A percentile compares a stretch with the other conserved stretches of the same genome.
phyloP scores from a whole-genome alignment of 768 basidiomycete genomes.

The Lactifluus echinatus region DNA sequence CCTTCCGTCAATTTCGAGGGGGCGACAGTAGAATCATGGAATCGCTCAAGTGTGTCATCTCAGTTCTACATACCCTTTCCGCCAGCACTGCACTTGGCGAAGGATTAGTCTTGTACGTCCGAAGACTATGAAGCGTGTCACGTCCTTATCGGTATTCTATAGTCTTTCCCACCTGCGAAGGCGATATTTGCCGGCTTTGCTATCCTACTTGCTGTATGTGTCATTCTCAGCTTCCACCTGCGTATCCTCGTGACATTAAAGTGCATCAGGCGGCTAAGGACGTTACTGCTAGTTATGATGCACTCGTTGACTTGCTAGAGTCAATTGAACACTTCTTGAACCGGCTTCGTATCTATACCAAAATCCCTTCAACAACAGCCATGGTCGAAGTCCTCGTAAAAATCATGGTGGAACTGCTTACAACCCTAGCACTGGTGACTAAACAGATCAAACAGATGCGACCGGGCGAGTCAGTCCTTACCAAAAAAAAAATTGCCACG shows the following conservation, averaged over 20 bases:
- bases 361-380: no score
- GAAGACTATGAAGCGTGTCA: not conserved
- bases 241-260: not conserved
- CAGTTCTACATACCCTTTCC: not conserved
- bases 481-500: no score
- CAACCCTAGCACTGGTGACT: not conserved
- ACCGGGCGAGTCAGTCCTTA: no score
- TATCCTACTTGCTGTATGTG: not conserved
- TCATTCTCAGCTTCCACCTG: not conserved
- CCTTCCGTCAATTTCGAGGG: no score
- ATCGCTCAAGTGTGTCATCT: not conserved
- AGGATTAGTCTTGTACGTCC: not conserved
- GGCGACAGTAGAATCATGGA: no score
- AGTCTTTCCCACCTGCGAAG: not conserved
- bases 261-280: not conserved
- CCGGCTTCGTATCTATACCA: not conserved
- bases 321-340: not conserved
- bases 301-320: no score
- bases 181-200: not conserved
- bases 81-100: not conserved
- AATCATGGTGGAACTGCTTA: no score
- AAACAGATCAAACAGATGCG: not conserved
- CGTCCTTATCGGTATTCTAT: not conserved
- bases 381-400: no score
- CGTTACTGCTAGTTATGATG: not conserved